Conservation (phyloP, 257 asterid species). For the Craterostigma plantagineum region DNA sequence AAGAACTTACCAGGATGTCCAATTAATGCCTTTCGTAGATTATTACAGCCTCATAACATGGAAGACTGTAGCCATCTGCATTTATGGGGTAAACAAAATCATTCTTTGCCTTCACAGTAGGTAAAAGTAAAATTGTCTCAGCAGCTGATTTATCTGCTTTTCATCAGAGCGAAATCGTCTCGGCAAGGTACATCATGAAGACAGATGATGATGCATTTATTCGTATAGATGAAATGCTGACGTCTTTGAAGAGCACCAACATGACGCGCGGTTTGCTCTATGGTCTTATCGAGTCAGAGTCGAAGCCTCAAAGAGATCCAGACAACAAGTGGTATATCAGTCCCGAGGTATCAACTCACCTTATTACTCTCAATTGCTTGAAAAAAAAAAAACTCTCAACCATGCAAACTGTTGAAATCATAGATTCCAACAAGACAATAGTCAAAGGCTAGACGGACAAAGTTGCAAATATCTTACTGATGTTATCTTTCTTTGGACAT, state of each 20-base stretch:
- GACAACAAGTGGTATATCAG: constrained; percentile 97
- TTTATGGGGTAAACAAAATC: constrained; percentile 53
- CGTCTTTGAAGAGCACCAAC: constrained; percentile 35
- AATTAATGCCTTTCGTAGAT: constrained; percentile 93
- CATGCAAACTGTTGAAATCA: no score
- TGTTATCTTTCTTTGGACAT: constrained; percentile 1
- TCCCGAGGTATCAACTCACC: constrained; percentile 43
- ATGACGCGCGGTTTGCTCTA: constrained; percentile 60
- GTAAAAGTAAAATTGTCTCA: no score
- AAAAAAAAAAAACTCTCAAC: not conserved
- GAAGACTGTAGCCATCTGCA: constrained; percentile 86
- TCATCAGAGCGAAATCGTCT: constrained; percentile 64
- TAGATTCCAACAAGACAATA: no score
- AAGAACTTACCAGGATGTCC: constrained; percentile 66
- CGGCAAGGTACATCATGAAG: constrained; percentile 84
- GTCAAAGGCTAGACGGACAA: no score
- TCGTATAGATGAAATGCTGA: constrained; percentile 78
- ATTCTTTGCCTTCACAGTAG: no score
- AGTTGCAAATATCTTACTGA: no score
- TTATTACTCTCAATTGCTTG: not conserved
- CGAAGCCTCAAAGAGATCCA: constrained; percentile 64
- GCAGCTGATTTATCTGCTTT: no score
- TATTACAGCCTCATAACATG: constrained; percentile 82
- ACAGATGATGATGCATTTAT: constrained; percentile 98
- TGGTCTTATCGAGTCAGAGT: constrained; percentile 75